A percentile compares a stretch with the other conserved stretches of the same genome.
phyloP scores from a whole-genome alignment of 2,329 filamentous ascomycete species.

The Leptographium lundbergii region DNA sequence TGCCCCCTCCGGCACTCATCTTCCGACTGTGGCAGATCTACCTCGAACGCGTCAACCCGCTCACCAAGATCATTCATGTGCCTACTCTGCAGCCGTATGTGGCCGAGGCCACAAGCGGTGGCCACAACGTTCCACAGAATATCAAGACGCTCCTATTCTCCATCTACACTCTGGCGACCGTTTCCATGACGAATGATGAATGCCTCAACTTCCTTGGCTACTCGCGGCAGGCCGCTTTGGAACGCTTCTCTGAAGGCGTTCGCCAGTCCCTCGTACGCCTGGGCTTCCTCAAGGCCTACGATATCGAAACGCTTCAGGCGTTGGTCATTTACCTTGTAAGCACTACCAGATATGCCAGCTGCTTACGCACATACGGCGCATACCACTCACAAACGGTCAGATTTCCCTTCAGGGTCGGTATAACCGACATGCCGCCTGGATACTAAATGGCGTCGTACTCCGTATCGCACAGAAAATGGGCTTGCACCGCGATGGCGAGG shows the following conservation, averaged over 20 bases:
- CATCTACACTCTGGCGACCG: constrained; percentile 50
- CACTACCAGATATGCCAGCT: no score
- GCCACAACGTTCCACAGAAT: constrained; percentile 41
- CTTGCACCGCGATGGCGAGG: constrained; percentile 48
- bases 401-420: constrained; percentile 44
- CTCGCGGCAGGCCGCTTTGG: constrained; percentile 35
- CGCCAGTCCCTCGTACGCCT: constrained; percentile 36
- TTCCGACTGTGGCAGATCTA: constrained; percentile 65
- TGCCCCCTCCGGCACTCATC: constrained; percentile 53
- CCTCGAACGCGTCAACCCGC: constrained; percentile 60
- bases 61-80: constrained; percentile 60
- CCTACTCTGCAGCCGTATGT: constrained; percentile 55
- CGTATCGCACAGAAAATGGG: constrained; percentile 57
- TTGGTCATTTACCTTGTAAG: constrained; percentile 43
- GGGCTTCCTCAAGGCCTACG: constrained; percentile 46
- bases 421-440: constrained; percentile 46
- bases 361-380: constrained; percentile 2
- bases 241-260: constrained; percentile 38
- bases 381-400: constrained; percentile 18
- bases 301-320: constrained; percentile 46
- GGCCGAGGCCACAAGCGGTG: constrained; percentile 46
- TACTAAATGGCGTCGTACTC: constrained; percentile 46
- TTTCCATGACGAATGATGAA: constrained; percentile 43
- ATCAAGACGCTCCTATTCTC: constrained; percentile 50
- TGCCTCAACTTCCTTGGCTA: constrained; percentile 39